phyloP scores from a whole-genome alignment of 768 basidiomycete species.

The Sarcodon aspratus region DNA sequence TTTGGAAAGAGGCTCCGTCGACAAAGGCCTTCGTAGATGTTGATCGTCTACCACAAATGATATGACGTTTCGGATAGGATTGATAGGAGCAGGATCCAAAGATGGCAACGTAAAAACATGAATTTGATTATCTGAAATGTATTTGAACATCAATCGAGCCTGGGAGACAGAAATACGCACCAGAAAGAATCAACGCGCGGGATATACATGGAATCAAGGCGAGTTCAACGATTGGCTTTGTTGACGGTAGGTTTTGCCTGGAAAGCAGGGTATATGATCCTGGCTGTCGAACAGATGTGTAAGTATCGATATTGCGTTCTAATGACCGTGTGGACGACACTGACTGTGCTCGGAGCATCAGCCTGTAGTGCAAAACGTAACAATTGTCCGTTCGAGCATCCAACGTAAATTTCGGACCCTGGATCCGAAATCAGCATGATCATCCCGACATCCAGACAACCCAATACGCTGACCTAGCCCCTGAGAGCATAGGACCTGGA shows the following conservation, averaged over 20 bases:
- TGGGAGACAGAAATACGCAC: slow-evolving; percentile 26
- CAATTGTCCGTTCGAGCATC: slow-evolving; percentile 76
- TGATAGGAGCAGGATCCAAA: slow-evolving; percentile 65
- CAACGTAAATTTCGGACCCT: slow-evolving; percentile 84
- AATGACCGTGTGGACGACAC: slow-evolving; percentile 5
- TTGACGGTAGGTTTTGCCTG: slow-evolving; percentile 55
- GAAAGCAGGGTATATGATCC: slow-evolving; percentile 14
- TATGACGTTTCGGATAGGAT: slow-evolving; percentile 72
- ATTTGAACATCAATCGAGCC: neutral
- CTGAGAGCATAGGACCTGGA: slow-evolving; percentile 30
- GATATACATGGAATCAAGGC: slow-evolving; percentile 67
- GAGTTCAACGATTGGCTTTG: slow-evolving; percentile 72
- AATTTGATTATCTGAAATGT: slow-evolving; percentile 41
- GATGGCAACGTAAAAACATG: slow-evolving; percentile 76
- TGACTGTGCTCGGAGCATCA: slow-evolving; percentile 37
- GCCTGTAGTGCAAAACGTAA: slow-evolving; percentile 67
- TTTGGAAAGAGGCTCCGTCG: slow-evolving; percentile 12
- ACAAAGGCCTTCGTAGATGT: slow-evolving; percentile 42
- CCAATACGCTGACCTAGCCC: slow-evolving; percentile 36
- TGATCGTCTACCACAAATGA: slow-evolving; percentile 77
- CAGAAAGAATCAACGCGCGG: slow-evolving; percentile 65
- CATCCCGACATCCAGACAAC: neutral
- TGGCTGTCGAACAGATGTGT: slow-evolving; percentile 6
- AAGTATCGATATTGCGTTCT: neutral
- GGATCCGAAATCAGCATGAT: slow-evolving; percentile 1